These are phyloP conservation scores for Debaryomyces subglobosus DNA, from an alignment of 1,139 yeast genomes.

Conservation along the genomic window DNA sequence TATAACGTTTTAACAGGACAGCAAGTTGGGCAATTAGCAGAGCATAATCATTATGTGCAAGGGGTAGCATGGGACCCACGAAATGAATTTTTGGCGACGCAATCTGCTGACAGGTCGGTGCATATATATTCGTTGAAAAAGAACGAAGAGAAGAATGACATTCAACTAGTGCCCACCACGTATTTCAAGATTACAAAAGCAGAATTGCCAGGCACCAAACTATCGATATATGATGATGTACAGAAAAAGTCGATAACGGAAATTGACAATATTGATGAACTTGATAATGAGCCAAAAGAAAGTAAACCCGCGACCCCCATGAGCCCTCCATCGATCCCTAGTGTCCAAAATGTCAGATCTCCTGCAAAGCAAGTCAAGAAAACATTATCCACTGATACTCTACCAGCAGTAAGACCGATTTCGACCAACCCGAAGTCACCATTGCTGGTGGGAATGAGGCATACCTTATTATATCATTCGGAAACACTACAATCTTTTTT, in stretches of 20 bases:
- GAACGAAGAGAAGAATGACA: slow-evolving; percentile 19
- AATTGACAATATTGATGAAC: neutral
- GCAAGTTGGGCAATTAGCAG: slow-evolving; percentile 63
- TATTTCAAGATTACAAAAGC: slow-evolving; percentile 47
- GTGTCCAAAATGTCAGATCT: slow-evolving; percentile 17
- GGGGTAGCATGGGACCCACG: slow-evolving; percentile 96
- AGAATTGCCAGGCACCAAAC: slow-evolving; percentile 38
- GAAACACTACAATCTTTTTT: slow-evolving; percentile 90
- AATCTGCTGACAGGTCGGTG: slow-evolving; percentile 86
- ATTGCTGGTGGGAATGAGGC: slow-evolving; percentile 4
- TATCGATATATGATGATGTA: slow-evolving; percentile 3
- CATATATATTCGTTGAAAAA: slow-evolving; percentile 52
- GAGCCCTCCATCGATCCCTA: slow-evolving; percentile 13
- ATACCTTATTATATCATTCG: slow-evolving; percentile 60
- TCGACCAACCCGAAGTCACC: neutral
- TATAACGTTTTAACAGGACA: slow-evolving; percentile 62
- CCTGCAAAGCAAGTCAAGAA: slow-evolving; percentile 33
- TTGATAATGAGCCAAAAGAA: slow-evolving; percentile 3
- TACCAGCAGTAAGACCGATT: slow-evolving; percentile 42
- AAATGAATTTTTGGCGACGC: slow-evolving; percentile 77
- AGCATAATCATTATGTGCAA: slow-evolving; percentile 88
- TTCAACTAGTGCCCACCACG: slow-evolving; percentile 33
- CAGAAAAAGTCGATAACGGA: neutral
- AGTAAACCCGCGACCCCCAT: slow-evolving; percentile 4
- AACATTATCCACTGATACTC: slow-evolving; percentile 25